Conservation (phyloP, 2,329 filamentous ascomycete species). For the Pseudocercospora ulei region DNA sequence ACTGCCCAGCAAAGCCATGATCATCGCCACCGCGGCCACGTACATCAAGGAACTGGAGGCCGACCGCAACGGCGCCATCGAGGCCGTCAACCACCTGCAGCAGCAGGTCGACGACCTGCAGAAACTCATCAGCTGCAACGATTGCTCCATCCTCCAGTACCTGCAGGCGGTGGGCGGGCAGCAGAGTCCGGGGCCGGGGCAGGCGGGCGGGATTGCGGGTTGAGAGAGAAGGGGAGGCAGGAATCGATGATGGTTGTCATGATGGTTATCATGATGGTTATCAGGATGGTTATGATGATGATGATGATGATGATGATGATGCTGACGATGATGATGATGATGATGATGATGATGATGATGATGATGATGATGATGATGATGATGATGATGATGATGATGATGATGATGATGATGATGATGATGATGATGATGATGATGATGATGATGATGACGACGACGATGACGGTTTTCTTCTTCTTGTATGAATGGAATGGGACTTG, state of each 20-base stretch:
- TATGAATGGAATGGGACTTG: too few species aligned
- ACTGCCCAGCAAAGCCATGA: conserved; percentile 39
- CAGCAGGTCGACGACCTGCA: conserved; percentile 39
- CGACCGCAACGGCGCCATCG: conserved; percentile 36
- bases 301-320: too few species aligned
- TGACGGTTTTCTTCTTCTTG: too few species aligned
- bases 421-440: too few species aligned
- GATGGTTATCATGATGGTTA: conserved; percentile 7
- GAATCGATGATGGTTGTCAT: neutral
- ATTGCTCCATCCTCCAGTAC: conserved; percentile 33
- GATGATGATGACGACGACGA: too few species aligned
- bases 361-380: too few species aligned
- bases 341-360: too few species aligned
- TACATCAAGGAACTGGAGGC: conserved; percentile 42
- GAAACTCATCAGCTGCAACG: conserved; percentile 41
- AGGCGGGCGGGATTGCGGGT: conserved; percentile 8
- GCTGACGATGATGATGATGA: too few species aligned
- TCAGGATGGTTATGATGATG: too few species aligned
- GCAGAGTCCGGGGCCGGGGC: neutral
- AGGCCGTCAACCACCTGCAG: conserved; percentile 36
- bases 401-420: too few species aligned
- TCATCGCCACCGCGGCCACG: conserved; percentile 40
- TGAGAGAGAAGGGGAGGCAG: neutral
- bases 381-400: too few species aligned
- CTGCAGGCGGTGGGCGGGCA: conserved; percentile 20